phyloP scores from a whole-genome alignment of 768 basidiomycete genomes.

The Daedaleopsis sinensis region DNA sequence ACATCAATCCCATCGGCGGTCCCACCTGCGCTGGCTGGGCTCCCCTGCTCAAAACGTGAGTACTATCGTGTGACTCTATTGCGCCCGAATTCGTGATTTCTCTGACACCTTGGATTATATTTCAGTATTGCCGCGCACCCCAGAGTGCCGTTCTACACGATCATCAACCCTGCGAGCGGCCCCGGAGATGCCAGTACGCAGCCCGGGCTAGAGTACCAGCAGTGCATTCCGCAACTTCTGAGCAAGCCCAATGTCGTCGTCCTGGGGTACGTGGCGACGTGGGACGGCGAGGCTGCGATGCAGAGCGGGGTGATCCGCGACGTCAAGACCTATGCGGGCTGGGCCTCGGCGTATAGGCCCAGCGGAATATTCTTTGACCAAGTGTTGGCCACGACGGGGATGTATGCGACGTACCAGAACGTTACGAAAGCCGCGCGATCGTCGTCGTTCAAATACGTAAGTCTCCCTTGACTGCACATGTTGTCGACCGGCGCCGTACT shows the following conservation, averaged over 20 bases:
- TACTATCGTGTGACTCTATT: too few relatives aligned
- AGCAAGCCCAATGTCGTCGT: slow-evolving; percentile 32
- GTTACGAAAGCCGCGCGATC: slow-evolving; percentile 25
- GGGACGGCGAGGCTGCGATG: slow-evolving; percentile 7
- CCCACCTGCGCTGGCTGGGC: slow-evolving; percentile 9
- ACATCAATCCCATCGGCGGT: slow-evolving; percentile 9
- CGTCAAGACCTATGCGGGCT: slow-evolving; percentile 35
- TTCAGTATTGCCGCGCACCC: slow-evolving; percentile 33
- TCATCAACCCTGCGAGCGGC: slow-evolving; percentile 38
- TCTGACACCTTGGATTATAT: not conserved
- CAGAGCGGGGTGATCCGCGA: slow-evolving; percentile 27
- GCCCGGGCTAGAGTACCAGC: slow-evolving; percentile 35
- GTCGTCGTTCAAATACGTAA: slow-evolving; percentile 26
- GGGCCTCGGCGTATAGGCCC: slow-evolving; percentile 33
- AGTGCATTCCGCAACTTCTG: slow-evolving; percentile 27
- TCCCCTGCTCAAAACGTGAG: slow-evolving; percentile 2
- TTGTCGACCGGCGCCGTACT: not conserved
- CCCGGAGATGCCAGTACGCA: slow-evolving; percentile 33
- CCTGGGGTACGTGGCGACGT: slow-evolving; percentile 36
- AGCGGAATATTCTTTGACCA: slow-evolving; percentile 44
- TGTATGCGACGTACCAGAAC: slow-evolving; percentile 29
- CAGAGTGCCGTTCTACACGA: slow-evolving; percentile 32
- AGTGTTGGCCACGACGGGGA: slow-evolving; percentile 20
- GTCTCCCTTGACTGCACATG: not conserved
- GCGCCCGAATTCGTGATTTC: not conserved